Percentiles rank a stretch among this genome's conserved stretches.
Conservation (phyloP, 2,329 filamentous ascomycete genomes). For the Fusarium continuum region DNA sequence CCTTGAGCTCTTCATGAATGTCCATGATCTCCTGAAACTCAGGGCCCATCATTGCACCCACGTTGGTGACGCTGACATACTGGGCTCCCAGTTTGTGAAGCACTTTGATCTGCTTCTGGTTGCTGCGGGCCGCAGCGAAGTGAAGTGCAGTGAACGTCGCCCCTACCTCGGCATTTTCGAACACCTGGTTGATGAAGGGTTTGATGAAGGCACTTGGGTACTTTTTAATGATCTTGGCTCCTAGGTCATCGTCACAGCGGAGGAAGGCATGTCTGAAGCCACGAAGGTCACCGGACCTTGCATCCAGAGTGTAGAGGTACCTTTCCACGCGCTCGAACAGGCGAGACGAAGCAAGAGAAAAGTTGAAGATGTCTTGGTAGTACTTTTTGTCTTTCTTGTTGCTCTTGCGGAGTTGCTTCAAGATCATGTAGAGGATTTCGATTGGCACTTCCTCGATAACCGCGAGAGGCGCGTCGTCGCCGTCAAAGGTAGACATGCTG, state of each 20-base stretch:
- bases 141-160: slow-evolving; percentile 11
- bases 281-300: background rate
- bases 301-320: slow-evolving; percentile 2
- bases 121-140: background rate
- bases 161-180: background rate
- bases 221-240: background rate
- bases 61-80: background rate
- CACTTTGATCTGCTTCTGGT: background rate
- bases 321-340: background rate
- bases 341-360: background rate
- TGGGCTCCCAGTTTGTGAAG: background rate
- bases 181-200: background rate
- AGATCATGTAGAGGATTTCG: background rate
- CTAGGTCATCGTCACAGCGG: background rate
- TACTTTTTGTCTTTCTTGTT: background rate
- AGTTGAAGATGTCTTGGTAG: background rate
- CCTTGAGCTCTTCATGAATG: background rate
- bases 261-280: background rate
- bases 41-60: background rate
- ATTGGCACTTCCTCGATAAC: no score
- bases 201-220: background rate
- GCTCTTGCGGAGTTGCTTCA: background rate
- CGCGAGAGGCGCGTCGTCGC: no score
- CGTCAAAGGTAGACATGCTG: background rate
- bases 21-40: background rate